phyloP scores from a whole-genome alignment of 2,329 filamentous ascomycete genomes.

The Trichoderma sp. region DNA sequence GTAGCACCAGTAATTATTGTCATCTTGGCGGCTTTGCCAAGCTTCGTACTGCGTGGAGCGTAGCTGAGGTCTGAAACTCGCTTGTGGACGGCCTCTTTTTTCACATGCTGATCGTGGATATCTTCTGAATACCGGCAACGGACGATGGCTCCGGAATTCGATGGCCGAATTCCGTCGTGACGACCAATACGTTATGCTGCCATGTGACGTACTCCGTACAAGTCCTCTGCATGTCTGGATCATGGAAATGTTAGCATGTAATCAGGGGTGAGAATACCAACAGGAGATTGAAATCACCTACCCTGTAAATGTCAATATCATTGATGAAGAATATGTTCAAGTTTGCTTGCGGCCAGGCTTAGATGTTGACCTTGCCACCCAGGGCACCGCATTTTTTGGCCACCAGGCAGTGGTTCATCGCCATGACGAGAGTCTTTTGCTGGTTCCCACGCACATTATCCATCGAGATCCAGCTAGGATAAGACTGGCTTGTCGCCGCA shows the following conservation, averaged over 20 bases:
- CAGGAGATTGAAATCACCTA: not conserved
- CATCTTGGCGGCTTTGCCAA: not conserved
- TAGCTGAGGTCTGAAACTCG: not conserved
- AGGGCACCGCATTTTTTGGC: conserved; percentile 30
- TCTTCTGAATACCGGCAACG: not conserved
- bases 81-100: not conserved
- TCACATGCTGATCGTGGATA: not conserved
- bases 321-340: not conserved
- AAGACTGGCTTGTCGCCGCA: conserved; percentile 26
- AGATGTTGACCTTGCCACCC: conserved; percentile 25
- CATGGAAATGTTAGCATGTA: not conserved
- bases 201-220: not conserved
- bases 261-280: not conserved
- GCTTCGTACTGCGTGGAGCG: not conserved
- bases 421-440: conserved; percentile 31
- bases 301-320: not conserved
- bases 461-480: conserved; percentile 39
- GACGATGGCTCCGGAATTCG: not conserved
- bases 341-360: not conserved
- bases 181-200: not conserved
- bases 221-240: not conserved
- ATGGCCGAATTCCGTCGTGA: not conserved
- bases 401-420: conserved; percentile 36
- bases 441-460: conserved; percentile 32
- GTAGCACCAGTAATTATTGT: not conserved